Evolutionary conservation across 2,329 filamentous ascomycete genomes (phyloP), one percentile per base, ranked within the genome.

Genomic region (Corinectria fuckeliana): DNA sequence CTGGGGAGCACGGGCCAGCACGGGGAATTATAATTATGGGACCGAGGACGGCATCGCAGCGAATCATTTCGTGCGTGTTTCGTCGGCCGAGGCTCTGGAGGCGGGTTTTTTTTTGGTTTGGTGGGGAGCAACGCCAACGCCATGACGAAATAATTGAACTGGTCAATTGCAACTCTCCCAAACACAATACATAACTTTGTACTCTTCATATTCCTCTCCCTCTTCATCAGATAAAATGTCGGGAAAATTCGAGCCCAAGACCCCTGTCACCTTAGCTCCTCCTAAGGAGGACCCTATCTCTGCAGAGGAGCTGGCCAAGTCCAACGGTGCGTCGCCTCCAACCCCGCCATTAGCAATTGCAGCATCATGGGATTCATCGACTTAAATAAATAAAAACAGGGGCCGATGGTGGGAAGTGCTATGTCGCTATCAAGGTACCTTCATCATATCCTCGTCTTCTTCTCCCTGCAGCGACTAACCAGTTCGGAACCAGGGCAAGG

Each of bases 261-360:
- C 81, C 25, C 85, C 91, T 3, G 89, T 95, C 60, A 79, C 88
- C 57, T 86, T 99, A 59, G 83, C 90, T 58, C 89, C 92, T 34
- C 95, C 95, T 13, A 98, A 96, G 79, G 85, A 92, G 73, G 93
- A 97, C 71, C 85, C 86, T 34, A 97, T 99, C 70, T 88, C 88
- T n/a, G 72, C 83, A 2, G 91, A 95, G 58, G 88, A 94, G 69
- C 83, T 99, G 62, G 83, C 89, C 36, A 89, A 90, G 75, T 92
- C 92, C 69, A 87, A 95, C 74, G 95, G 95, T 96, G 82, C 71
- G 87, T 76, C 25, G 38, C 32, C 18, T n/a, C 25, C 20, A 30
- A 39, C 48, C 49, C 44, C 58, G 34, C 53, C 51, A 32, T 42
- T 39, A 52, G 23, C 25, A 20, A 16, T 25, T 10, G 10, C 42